Percentiles rank a stretch among this genome's conserved stretches.
These are phyloP conservation scores for Zalaria obscura DNA, from an alignment of 2,329 filamentous ascomycete species.

Conservation along the genomic window DNA sequence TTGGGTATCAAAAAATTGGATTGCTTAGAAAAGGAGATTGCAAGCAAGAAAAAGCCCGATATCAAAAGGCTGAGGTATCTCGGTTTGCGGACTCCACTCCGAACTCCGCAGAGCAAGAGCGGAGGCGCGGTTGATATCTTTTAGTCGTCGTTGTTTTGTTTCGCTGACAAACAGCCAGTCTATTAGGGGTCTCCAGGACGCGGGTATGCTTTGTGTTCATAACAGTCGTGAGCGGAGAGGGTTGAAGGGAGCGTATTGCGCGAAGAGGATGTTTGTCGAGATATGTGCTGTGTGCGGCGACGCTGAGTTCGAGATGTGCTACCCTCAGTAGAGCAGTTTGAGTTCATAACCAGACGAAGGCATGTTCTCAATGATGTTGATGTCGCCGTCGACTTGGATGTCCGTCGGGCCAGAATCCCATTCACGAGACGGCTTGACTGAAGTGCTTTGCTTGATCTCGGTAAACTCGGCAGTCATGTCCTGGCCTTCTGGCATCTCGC, in stretches of 20 bases:
- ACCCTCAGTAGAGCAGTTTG: constrained; percentile 30
- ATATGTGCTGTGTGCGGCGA: too few relatives aligned
- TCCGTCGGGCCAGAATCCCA: constrained; percentile 36
- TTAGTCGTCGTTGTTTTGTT: background rate
- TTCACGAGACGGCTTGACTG: constrained; percentile 31
- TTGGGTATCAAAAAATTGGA: background rate
- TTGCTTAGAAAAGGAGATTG: background rate
- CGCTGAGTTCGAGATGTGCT: background rate
- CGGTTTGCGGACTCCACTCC: background rate
- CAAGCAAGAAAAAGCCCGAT: background rate
- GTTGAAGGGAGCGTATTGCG: too few relatives aligned
- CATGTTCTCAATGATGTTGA: constrained; percentile 27
- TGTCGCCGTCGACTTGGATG: constrained; percentile 33
- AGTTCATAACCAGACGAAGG: constrained; percentile 34
- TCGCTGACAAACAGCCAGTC: too few relatives aligned
- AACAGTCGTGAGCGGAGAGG: background rate
- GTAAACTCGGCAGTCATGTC: constrained; percentile 68
- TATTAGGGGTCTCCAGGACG: background rate
- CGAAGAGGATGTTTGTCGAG: too few relatives aligned
- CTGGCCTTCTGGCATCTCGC: constrained; percentile 74
- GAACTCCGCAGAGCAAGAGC: too few relatives aligned
- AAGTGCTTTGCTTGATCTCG: constrained; percentile 30
- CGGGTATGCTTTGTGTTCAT: background rate
- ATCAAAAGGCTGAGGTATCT: background rate
- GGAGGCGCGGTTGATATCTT: background rate